Evolutionary conservation across 208 protist species (phyloP), one percentile per base, ranked within the genome.

Genomic region (Kentomonas sorsogonicus): DNA sequence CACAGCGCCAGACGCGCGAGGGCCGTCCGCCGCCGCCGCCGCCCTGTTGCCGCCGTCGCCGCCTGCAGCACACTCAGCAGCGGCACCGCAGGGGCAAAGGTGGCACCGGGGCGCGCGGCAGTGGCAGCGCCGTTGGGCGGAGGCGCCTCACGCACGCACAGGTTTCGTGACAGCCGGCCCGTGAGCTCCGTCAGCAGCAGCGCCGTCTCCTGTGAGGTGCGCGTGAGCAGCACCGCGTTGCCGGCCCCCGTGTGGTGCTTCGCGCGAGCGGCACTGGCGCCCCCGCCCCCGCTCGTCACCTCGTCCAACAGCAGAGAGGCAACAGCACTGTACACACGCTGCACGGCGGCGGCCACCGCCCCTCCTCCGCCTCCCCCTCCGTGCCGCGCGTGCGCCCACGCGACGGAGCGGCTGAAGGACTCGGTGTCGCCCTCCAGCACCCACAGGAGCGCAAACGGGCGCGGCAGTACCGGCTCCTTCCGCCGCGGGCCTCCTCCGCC

Each of bases 161-260:
- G 29, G 47, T 53, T 34, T 3, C 2, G 25, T 1, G 25, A 13
- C 15, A 53, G 47, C 40, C 4, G n/a, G n/a, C n/a, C n/a, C n/a
- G n/a, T n/a, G n/a, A 53, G 26, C 15, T 53, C 5, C 25, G 9
- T 6, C 47, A 53, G 30, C 29, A 53, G 25, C 3, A 22, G 16
- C 22, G 50, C 50, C 4, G 22, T 55, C 50, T 55, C 50, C 30
- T 50, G 20, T n/a, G 34, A 40, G 40, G 48, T 43, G 13, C 51
- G 26, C 11, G 45, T 33, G 16, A 47, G 48, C 3, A 65, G 38
- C 20, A 33, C 29, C 18, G 18, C 51, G 13, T 30, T 56, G 0
- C 4, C 48, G 13, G 48, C 18, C 4, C 10, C 23, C 45, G 13
- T 6, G 43, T 52, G 15, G 1, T 16, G 44, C 45, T 22, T 18